These are phyloP conservation scores for Cladosporium sp. DNA, from an alignment of 2,329 filamentous ascomycete species.

Conservation along the genomic window DNA sequence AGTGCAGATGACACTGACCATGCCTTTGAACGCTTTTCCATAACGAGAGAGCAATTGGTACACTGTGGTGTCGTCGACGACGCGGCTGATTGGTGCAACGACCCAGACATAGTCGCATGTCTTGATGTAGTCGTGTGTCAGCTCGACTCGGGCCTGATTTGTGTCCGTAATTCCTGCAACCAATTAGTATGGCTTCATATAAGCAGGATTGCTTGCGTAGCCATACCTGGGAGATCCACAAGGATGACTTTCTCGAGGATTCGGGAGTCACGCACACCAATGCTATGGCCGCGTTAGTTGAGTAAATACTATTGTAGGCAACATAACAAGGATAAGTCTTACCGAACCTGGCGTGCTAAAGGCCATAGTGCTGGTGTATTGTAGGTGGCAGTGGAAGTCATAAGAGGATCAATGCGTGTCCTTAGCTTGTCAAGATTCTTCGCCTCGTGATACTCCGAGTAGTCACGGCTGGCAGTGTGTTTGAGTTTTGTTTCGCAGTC, in stretches of 20 bases:
- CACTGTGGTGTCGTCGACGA: constrained; percentile 23
- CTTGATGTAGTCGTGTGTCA: constrained; percentile 24
- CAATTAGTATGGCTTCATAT: too few species aligned
- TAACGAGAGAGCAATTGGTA: constrained; percentile 25
- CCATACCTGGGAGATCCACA: constrained; percentile 29
- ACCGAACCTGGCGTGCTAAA: constrained; percentile 25
- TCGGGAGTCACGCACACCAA: constrained; percentile 24
- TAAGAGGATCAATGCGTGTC: constrained; percentile 23
- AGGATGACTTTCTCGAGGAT: constrained; percentile 27
- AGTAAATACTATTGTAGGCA: too few species aligned
- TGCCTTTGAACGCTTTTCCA: constrained; percentile 24
- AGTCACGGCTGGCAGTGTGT: neutral
- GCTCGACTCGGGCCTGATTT: constrained; percentile 25
- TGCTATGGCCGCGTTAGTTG: neutral
- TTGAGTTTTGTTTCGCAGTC: constrained; percentile 11
- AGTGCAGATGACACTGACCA: constrained; percentile 28
- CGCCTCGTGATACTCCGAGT: constrained; percentile 22
- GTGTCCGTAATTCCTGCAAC: constrained; percentile 24
- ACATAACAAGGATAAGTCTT: neutral
- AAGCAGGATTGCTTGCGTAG: too few species aligned
- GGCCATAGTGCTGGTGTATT: constrained; percentile 28
- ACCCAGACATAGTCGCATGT: constrained; percentile 29
- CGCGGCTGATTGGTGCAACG: constrained; percentile 24
- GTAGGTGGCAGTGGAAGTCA: constrained; percentile 13
- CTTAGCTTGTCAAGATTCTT: constrained; percentile 20